phyloP scores from a whole-genome alignment of 176 grass and related monocot species.

The Oryza glumipatula region DNA sequence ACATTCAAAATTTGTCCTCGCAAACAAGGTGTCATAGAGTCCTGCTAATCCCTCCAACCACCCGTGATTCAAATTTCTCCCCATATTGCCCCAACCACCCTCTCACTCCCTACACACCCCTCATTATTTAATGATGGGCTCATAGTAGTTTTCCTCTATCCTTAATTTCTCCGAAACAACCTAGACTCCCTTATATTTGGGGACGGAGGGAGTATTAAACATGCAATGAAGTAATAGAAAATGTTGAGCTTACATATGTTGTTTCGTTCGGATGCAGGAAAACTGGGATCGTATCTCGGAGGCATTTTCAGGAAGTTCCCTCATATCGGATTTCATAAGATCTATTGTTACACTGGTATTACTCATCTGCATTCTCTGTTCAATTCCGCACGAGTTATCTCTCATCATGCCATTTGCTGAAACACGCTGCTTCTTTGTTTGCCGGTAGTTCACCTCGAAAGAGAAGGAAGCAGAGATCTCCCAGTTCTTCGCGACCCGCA shows the following conservation, averaged over 20 bases:
- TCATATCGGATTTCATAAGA: slow-evolving; percentile 43
- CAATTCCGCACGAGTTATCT: neutral
- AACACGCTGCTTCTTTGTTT: slow-evolving; percentile 18
- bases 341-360: slow-evolving; percentile 52
- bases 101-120: no score
- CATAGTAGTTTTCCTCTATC: no score
- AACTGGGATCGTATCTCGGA: slow-evolving; percentile 76
- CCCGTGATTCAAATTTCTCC: no score
- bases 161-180: no score
- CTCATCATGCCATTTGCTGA: slow-evolving; percentile 16
- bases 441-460: slow-evolving; percentile 60
- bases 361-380: neutral
- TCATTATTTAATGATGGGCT: no score
- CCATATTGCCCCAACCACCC: no score
- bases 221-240: slow-evolving; percentile 14
- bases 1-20: no score
- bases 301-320: slow-evolving; percentile 41
- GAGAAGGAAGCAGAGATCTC: slow-evolving; percentile 72
- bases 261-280: slow-evolving; percentile 39
- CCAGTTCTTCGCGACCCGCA: slow-evolving; percentile 61
- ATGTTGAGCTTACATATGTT: neutral
- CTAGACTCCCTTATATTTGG: no score
- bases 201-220: neutral
- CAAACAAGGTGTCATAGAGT: no score
- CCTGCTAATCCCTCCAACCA: no score